Conservation (phyloP, 768 basidiomycete species). For the Tephrocybe rancida region DNA sequence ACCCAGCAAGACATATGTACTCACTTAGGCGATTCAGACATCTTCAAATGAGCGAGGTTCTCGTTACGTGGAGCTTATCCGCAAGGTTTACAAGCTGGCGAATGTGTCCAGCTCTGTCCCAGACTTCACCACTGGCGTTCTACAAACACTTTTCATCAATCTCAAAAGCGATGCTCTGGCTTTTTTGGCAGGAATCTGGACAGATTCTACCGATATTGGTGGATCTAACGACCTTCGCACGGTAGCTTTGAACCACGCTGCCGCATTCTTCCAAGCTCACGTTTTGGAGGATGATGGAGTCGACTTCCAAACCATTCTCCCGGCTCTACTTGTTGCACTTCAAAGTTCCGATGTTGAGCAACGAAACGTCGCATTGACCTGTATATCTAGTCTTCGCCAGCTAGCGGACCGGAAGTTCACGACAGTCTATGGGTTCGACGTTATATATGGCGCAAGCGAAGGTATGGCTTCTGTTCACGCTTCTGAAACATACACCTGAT, state of each 20-base stretch:
- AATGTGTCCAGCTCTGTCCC: conserved; percentile 55
- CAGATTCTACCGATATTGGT: conserved; percentile 24
- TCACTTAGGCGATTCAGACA: conserved; percentile 3
- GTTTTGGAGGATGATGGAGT: conserved; percentile 47
- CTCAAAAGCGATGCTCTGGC: conserved; percentile 72
- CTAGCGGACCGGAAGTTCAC: conserved; percentile 44
- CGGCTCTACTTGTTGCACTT: conserved; percentile 66
- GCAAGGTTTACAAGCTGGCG: conserved; percentile 65
- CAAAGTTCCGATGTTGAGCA: conserved; percentile 42
- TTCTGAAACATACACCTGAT: conserved; percentile 4
- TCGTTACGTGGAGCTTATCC: conserved; percentile 62
- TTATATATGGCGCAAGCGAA: conserved; percentile 65
- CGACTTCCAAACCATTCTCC: conserved; percentile 83
- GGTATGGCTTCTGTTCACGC: conserved; percentile 38
- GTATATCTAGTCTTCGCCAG: conserved; percentile 49
- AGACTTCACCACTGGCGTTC: conserved; percentile 55
- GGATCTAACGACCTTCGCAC: conserved; percentile 38
- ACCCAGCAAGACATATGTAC: neutral
- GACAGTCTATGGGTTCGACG: conserved; percentile 72
- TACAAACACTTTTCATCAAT: conserved; percentile 66
- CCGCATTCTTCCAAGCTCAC: conserved; percentile 82
- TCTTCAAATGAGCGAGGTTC: conserved; percentile 25
- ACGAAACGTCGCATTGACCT: conserved; percentile 58
- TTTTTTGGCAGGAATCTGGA: conserved; percentile 81
- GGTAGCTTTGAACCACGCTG: conserved; percentile 72